Evolutionary conservation across 2,329 filamentous ascomycete genomes (phyloP).

Genomic region (Sordariomycetes sp.): DNA sequence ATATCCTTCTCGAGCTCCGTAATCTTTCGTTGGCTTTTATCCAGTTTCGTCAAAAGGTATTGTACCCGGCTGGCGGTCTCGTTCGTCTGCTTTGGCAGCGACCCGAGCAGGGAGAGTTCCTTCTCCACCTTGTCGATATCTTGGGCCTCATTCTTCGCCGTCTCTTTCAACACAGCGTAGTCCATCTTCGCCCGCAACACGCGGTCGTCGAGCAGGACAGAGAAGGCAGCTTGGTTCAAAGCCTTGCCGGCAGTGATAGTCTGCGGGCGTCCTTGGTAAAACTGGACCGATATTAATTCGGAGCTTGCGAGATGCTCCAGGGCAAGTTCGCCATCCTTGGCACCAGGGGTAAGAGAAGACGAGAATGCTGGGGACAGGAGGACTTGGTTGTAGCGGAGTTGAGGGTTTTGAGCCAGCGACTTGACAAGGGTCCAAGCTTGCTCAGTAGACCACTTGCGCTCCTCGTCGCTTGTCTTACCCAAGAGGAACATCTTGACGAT

Average conservation of each 20-base stretch:
- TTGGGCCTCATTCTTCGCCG: constrained; percentile 62
- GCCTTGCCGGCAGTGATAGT: constrained; percentile 74
- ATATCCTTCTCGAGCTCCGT: constrained; percentile 66
- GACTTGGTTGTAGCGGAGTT: constrained; percentile 76
- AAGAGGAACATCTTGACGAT: constrained; percentile 90
- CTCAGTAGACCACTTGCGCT: constrained; percentile 65
- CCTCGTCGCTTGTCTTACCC: constrained; percentile 37
- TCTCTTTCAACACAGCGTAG: constrained; percentile 57
- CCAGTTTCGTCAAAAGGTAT: constrained; percentile 68
- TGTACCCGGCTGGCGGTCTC: constrained; percentile 58
- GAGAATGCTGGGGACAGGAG: constrained; percentile 70
- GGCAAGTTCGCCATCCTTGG: constrained; percentile 59
- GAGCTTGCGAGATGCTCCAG: constrained; percentile 75
- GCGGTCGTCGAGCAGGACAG: constrained; percentile 57
- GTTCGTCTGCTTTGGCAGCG: constrained; percentile 59
- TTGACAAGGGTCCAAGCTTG: constrained; percentile 90
- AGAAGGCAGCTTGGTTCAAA: constrained; percentile 79
- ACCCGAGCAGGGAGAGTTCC: constrained; percentile 64
- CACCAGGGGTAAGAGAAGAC: constrained; percentile 34
- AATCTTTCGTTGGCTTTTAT: constrained; percentile 66
- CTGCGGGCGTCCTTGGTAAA: constrained; percentile 66
- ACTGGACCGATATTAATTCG: constrained; percentile 73
- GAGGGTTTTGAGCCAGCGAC: constrained; percentile 57
- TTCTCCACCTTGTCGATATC: constrained; percentile 70
- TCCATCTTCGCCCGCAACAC: constrained; percentile 69